Evolutionary conservation across 2,329 filamentous ascomycete species (phyloP), one percentile per base, ranked within the genome.

Genomic region (Fusarium sp.): DNA sequence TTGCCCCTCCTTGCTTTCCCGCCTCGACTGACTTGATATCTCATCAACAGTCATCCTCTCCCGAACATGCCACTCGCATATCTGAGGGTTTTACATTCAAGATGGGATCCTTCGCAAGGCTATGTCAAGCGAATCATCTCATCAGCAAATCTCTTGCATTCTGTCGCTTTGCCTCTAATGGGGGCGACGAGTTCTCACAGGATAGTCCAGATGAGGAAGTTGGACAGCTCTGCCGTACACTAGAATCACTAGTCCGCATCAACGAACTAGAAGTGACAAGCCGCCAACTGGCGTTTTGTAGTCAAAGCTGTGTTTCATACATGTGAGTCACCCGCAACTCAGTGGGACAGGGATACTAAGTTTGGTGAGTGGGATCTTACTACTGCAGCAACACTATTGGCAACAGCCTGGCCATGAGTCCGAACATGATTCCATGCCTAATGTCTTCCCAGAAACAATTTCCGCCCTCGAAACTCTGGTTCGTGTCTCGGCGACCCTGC

Each of bases 91-190:
- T 49, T 15, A 23, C 31, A 11, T 38, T 59, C 33, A 49, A 59
- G 16, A 49, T 49, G 23, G 41, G 56, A 0, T 49, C 41, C 4
- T 59, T 49, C 4, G n/a, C 42, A 9, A 38, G 41, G 10, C 25
- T 59, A 49, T 49, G 56, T 1, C 56, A 59, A 29, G 31, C 31
- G 23, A 49, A 18, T 7, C 15, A 59, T 5, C 56, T 59, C 21
- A 37, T 59, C 21, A 59, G 56, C 19, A 48, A 48, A 4, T 33
- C 23, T 3, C 33, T 59, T 18, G 9, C 35, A 12, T 10, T 49
- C 3, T 49, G 41, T 8, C 31, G 33, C 21, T 0, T 3, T 14
- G 16, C 21, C 1, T 5, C 4, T 3, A 7, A 5, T 5, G 2
- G 6, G 29, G 7, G 3, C 16, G 10, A 12, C 7, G 9, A 5